Percentiles rank a stretch among this genome's conserved stretches.
phyloP scores from a whole-genome alignment of 257 asterid genomes.

The Nicotiana knightiana region DNA sequence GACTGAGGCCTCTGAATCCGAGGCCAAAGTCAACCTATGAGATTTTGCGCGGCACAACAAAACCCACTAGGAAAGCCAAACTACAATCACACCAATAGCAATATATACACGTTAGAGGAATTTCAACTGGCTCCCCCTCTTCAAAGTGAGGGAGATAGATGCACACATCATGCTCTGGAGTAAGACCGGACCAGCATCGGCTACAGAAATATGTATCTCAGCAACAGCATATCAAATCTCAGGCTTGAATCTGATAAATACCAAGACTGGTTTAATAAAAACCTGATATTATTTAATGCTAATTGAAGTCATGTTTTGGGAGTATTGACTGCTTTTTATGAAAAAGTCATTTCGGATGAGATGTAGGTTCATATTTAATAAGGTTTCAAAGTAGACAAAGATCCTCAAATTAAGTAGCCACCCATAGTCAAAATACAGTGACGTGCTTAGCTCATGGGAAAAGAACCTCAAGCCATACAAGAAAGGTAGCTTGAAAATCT shows the following conservation, averaged over 20 bases:
- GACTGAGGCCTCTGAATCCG: not conserved
- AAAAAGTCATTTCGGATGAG: not conserved
- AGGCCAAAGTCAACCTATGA: not conserved
- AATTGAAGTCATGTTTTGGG: not conserved
- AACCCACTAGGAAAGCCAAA: not conserved
- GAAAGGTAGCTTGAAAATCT: not conserved
- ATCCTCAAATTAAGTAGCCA: not conserved
- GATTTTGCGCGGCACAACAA: not conserved
- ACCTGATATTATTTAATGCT: not conserved
- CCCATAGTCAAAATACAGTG: not conserved
- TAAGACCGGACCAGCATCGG: not conserved
- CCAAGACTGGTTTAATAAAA: not conserved
- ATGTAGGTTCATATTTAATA: not conserved
- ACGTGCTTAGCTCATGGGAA: not conserved
- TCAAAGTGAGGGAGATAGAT: constrained; percentile 2
- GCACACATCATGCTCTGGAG: not conserved
- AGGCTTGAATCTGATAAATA: not conserved
- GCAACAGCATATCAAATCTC: not conserved
- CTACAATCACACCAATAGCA: not conserved
- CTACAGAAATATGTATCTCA: not conserved
- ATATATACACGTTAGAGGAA: not conserved
- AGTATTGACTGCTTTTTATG: not conserved
- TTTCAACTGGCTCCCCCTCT: not conserved
- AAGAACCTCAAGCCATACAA: not conserved
- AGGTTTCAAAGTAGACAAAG: not conserved